A percentile compares a stretch with the other conserved stretches of the same genome.
Conservation (phyloP, 805 yeast genomes). For the Isabelozyma gotoi region DNA sequence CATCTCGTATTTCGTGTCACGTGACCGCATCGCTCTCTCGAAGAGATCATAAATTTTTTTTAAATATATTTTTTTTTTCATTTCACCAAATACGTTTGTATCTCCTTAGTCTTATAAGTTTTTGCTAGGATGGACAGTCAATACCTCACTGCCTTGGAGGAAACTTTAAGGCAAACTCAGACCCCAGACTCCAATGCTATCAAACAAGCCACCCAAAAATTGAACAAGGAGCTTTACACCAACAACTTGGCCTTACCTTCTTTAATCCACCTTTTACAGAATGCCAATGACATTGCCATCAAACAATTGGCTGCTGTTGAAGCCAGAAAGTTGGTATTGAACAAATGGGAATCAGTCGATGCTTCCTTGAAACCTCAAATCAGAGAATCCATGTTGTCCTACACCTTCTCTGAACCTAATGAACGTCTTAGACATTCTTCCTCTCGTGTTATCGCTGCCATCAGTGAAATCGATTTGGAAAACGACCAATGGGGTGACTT, state of each 20-base stretch:
- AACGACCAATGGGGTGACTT: conserved; percentile 71
- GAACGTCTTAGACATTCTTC: conserved; percentile 79
- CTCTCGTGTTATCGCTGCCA: conserved; percentile 85
- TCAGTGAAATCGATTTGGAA: conserved; percentile 73
- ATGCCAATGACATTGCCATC: conserved; percentile 64
- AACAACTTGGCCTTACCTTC: conserved; percentile 76
- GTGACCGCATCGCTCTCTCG: not conserved
- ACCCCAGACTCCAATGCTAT: conserved; percentile 80
- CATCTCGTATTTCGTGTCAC: not conserved
- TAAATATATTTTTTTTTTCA: conserved; percentile 1
- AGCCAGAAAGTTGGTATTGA: conserved; percentile 76
- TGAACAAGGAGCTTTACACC: conserved; percentile 72
- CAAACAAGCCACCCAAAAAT: conserved; percentile 75
- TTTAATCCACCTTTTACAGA: conserved; percentile 76
- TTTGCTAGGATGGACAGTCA: conserved; percentile 60
- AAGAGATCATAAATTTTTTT: conserved; percentile 6
- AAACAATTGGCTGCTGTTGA: conserved; percentile 96
- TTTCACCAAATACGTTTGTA: not conserved
- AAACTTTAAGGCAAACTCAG: conserved; percentile 72
- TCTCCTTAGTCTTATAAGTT: not conserved
- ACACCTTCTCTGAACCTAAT: conserved; percentile 66
- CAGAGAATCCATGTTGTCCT: conserved; percentile 64
- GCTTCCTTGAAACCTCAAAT: conserved; percentile 56
- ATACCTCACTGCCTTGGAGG: conserved; percentile 70
- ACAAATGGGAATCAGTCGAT: conserved; percentile 64